Base-by-base conservation (phyloP, 352 stramenopile species). In the Globisporangium spiculum region DNA sequence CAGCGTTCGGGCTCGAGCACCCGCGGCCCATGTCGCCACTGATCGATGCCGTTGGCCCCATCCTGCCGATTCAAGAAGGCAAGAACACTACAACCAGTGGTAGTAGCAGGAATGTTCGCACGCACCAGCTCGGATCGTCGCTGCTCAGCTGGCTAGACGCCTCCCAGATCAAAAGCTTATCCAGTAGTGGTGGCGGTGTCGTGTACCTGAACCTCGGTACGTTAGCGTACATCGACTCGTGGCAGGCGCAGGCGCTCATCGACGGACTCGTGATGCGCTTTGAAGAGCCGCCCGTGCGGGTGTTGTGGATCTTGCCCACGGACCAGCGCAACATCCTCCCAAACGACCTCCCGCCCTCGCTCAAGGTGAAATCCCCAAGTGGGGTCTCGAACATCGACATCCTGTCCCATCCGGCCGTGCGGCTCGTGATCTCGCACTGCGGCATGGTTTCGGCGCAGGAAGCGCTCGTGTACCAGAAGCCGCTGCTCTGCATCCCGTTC, bases 401-500 rank as follows among this genome's bases (percentile, higher is more conserved):
- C 8, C 68, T 96, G 12, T 75, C 71, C 12, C 88, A 95, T 14
- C 71, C 72, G 3, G 73, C 75, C 20, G 79, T 96, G 8, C 78
- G 72, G 0, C 59, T 94, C 20, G 86, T 94, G 3, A 75, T 97
- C 44, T 96, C 86, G n/a, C 90, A 97, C 66, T 97, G 90, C 61
- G 90, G 90, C 24, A 93, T 95, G 80, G 81, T 84, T 6, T 91
- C 89, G 24, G 87, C 87, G 12, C 88, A 96, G 73, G 88, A 96
- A 69, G 82, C 83, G 14, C 74, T 96, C 12, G 75, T 93, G 8
- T 85, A 91, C 60, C 73, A 77, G 58, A 95, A 92, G 60, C 89
- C 89, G 18, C 66, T 97, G 66, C 63, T 97, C 20, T 97, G 90
- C 66, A 90, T 97, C 22, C 90, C 90, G n/a, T 96, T 96, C 60